Evolutionary conservation across 306 rosid genomes (phyloP), one percentile per base, ranked within the genome.

Genomic region (Lupinus albus): DNA sequence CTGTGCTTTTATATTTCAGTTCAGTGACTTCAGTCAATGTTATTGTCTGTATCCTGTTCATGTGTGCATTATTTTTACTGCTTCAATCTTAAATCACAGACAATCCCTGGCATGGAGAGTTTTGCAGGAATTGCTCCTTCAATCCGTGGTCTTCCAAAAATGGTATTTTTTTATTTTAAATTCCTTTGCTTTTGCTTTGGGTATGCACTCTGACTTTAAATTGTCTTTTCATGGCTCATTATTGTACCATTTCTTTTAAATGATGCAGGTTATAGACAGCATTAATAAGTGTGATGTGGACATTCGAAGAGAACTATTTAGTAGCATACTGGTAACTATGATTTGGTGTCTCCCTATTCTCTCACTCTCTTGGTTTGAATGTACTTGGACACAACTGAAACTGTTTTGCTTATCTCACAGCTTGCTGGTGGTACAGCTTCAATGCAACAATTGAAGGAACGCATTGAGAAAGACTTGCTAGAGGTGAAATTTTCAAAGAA

Each of bases 391-490:
- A 1, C 25, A 16, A 47, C 72, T 44, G 6, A 64, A 52, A 49
- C 57, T 64, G 63, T 80, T 64, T 73, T 18, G 10, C 51, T 45
- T 76, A 11, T 77, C 30, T 39, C 70, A 49, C 88, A 93, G 97
- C 99, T 93, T 79, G 86, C 99, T 36, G 99, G 99, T 68, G 99
- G 99, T 35, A 93, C 99, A 25, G 95, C 99, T 11, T 90, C 99
- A 38, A 93, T 93, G 99, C 99, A 93, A 73, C 97, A 93, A 68
- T 75, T 93, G 67, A 93, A 93, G 85, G 97, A 93, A 76, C 97
- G 97, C 17, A 94, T 93, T 64, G 99, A 93, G 88, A 93, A 93
- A 79, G 99, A 93, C 75, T 84, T 93, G 84, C 74, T 93, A 52
- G 99, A 93, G 94, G 99, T 93, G 81, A 32, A 61, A 33, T 58